phyloP scores from a whole-genome alignment of 2,329 filamentous ascomycete genomes.

The Zarea fungicola region DNA sequence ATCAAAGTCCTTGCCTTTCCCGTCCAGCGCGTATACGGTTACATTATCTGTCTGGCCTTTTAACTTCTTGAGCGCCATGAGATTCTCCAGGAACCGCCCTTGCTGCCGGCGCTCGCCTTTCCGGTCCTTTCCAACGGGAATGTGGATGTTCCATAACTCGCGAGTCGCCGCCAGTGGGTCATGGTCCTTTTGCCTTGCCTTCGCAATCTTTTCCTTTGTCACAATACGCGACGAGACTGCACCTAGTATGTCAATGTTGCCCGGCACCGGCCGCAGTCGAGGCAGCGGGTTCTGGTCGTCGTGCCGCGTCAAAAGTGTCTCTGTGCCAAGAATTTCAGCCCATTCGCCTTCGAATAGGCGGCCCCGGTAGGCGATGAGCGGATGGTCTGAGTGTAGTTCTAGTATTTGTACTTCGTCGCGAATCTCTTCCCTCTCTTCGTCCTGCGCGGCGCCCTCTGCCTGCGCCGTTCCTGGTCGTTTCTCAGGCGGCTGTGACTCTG shows the following conservation, averaged over 20 bases:
- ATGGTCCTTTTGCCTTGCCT: slow-evolving; percentile 33
- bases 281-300: slow-evolving; percentile 41
- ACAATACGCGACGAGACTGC: slow-evolving; percentile 65
- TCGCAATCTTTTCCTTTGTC: slow-evolving; percentile 58
- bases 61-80: slow-evolving; percentile 59
- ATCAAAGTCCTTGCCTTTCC: slow-evolving; percentile 35
- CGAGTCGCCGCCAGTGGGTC: slow-evolving; percentile 35
- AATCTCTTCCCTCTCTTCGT: slow-evolving; percentile 13
- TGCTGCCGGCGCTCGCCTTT: slow-evolving; percentile 44
- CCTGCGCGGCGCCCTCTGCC: slow-evolving; percentile 7
- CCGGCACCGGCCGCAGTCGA: slow-evolving; percentile 32
- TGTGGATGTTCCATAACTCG: slow-evolving; percentile 38
- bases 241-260: slow-evolving; percentile 66
- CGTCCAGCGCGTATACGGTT: slow-evolving; percentile 50
- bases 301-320: slow-evolving; percentile 68
- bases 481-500: slow-evolving; percentile 9
- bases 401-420: slow-evolving; percentile 64
- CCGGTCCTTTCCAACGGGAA: slow-evolving; percentile 41
- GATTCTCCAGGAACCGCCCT: slow-evolving; percentile 57
- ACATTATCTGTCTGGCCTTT: slow-evolving; percentile 62
- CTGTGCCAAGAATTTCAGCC: slow-evolving; percentile 79
- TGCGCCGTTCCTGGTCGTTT: slow-evolving; percentile 4
- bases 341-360: slow-evolving; percentile 75
- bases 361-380: slow-evolving; percentile 74
- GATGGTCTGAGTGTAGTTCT: slow-evolving; percentile 71